Evolutionary conservation across 75 land plant genomes (phyloP).

Genomic region (Pseudotsuga menziesii): DNA sequence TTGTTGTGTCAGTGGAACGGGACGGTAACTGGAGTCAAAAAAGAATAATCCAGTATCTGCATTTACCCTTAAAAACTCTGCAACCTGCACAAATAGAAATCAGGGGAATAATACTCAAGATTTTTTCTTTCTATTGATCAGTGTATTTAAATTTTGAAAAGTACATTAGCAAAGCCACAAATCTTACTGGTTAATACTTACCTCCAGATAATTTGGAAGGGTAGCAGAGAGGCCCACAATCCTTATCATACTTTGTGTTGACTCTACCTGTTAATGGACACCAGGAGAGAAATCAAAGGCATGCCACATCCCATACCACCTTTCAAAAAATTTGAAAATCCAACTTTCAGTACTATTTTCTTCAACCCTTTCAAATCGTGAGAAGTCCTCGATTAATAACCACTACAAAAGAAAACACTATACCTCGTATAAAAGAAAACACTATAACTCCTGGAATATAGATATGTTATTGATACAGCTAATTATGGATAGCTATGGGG

Average conservation of each 20-base stretch:
- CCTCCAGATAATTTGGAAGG: slow-evolving; percentile 92
- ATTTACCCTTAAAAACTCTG: slow-evolving; percentile 91
- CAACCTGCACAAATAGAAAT: slow-evolving; percentile 53
- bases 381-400: no score
- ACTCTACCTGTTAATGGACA: slow-evolving; percentile 70
- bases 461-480: no score
- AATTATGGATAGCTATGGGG: no score
- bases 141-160: background rate
- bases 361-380: no score
- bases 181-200: slow-evolving; percentile 10
- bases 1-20: slow-evolving; percentile 95
- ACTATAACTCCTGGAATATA: no score
- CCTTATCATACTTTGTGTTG: slow-evolving; percentile 93
- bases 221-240: slow-evolving; percentile 99
- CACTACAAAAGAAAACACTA: no score
- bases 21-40: slow-evolving; percentile 96
- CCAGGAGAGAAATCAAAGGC: no score
- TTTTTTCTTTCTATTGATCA: background rate
- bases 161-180: background rate
- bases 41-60: slow-evolving; percentile 82
- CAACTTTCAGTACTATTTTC: no score
- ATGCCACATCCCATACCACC: no score
- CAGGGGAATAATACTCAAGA: background rate
- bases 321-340: no score
- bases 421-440: no score